Evolutionary conservation across 495 filamentous ascomycete species (phyloP).

Genomic region (Hypoxylon trugodes): DNA sequence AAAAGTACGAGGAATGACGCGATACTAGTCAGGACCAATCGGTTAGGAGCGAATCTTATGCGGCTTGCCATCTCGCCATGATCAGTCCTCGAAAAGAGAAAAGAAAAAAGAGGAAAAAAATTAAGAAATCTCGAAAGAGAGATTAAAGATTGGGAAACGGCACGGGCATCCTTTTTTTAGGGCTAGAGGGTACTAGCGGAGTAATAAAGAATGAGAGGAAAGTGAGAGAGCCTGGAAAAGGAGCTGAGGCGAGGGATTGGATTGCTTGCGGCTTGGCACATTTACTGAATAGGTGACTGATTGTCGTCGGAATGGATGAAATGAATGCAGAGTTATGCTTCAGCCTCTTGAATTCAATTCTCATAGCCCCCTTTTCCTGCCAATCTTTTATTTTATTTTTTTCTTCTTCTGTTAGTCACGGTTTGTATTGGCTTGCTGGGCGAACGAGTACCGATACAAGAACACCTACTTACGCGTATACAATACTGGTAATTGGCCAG

Average conservation of each 20-base stretch:
- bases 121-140: neutral
- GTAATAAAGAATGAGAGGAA: too few relatives aligned
- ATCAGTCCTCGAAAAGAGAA: neutral
- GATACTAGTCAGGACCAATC: constrained; percentile 8
- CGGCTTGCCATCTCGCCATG: constrained; percentile 24
- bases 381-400: neutral
- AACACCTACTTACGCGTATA: constrained; percentile 7
- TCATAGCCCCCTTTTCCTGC: constrained; percentile 6
- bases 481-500: neutral
- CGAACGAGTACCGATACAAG: neutral
- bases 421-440: too few relatives aligned
- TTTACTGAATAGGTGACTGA: constrained; percentile 20
- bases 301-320: constrained; percentile 17
- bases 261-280: constrained; percentile 20
- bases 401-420: too few relatives aligned
- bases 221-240: constrained; percentile 3
- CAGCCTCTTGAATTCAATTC: constrained; percentile 11
- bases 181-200: constrained; percentile 8
- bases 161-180: constrained; percentile 6
- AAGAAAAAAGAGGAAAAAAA: neutral
- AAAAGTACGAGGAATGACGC: constrained; percentile 21
- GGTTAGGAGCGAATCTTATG: constrained; percentile 20
- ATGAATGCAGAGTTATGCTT: too few relatives aligned
- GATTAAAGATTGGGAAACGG: constrained; percentile 1
- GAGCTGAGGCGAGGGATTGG: constrained; percentile 16